A percentile compares a stretch with the other conserved stretches of the same genome.
These are phyloP conservation scores for Saturnispora silvae DNA, from an alignment of 805 yeast species.

Conservation along the genomic window DNA sequence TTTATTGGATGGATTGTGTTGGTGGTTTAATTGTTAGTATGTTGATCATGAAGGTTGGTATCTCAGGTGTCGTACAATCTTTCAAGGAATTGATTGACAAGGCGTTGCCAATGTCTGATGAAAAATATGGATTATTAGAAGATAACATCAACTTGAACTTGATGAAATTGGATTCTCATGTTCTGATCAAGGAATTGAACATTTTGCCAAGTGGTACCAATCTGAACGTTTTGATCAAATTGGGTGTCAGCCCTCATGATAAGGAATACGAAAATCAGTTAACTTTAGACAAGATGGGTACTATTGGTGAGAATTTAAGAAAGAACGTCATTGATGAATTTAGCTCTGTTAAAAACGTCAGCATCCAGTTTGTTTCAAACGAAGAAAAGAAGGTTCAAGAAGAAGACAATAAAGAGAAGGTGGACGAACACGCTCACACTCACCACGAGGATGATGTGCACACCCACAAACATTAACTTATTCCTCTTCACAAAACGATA, in stretches of 20 bases:
- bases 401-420: constrained; percentile 2
- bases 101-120: constrained; percentile 43
- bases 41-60: constrained; percentile 77
- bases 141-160: constrained; percentile 25
- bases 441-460: neutral
- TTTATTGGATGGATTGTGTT: constrained; percentile 81
- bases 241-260: constrained; percentile 25
- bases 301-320: constrained; percentile 19
- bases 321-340: constrained; percentile 26
- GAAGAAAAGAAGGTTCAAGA: constrained; percentile 5
- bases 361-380: constrained; percentile 24
- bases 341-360: constrained; percentile 24
- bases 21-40: constrained; percentile 85
- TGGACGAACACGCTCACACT: neutral
- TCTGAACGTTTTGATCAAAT: constrained; percentile 29
- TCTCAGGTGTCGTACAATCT: constrained; percentile 58
- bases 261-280: constrained; percentile 20
- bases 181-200: constrained; percentile 30
- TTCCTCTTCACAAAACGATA: neutral
- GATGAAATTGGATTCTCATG: constrained; percentile 25
- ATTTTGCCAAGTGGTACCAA: constrained; percentile 47
- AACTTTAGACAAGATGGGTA: constrained; percentile 26
- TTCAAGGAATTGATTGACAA: constrained; percentile 71
- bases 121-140: constrained; percentile 34
- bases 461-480: neutral